Base-by-base conservation (phyloP, 352 stramenopile genomes). In the Pythium phragmitis region DNA sequence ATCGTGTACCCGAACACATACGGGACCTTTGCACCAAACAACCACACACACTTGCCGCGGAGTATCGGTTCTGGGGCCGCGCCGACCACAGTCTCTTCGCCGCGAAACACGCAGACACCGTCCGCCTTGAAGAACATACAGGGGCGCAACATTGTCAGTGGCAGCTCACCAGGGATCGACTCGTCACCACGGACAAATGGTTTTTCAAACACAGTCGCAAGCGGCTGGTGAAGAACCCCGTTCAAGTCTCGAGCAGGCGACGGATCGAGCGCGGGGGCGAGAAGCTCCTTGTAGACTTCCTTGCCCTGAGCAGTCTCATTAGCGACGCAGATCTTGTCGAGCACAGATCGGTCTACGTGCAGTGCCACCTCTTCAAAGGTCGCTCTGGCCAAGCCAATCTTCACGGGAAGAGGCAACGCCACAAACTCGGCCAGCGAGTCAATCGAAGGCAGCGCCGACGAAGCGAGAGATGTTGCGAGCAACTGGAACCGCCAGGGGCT, bases 1-100 rank as follows among this genome's bases (percentile, higher is more conserved):
- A 16, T 23, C 45, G 45, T 50, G 13, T 33, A 50, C 45, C 45
- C 45, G 26, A 50, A 50, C 21, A 50, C 45, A 21, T 50, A 50
- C 26, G 17, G 45, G 8, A 50, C 45, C 17, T 50, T 3, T 33
- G 45, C 3, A 50, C 45, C 45, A 50, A 50, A 50, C 45, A 7
- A 23, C 45, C 45, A 50, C 45, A 33, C 19, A 9, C 28, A 33
- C 45, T 26, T 26, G n/a, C 26, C 19, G n/a, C 42, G 14, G 8
- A 47, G 42, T 7, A 3, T 47, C 16, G 13, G 3, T 50, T 33
- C 45, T 3, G 19, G 7, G 9, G 11, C 9, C 19, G 19, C 21
- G 4, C 7, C 26, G 21, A 19, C 16, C 45, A 19, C 21, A 13
- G 8, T 5, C 45, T 34, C 45, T 50, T 50, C 45, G 16, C n/a